phyloP scores from a whole-genome alignment of 2,329 filamentous ascomycete genomes.

The Colletotrichum salicis region DNA sequence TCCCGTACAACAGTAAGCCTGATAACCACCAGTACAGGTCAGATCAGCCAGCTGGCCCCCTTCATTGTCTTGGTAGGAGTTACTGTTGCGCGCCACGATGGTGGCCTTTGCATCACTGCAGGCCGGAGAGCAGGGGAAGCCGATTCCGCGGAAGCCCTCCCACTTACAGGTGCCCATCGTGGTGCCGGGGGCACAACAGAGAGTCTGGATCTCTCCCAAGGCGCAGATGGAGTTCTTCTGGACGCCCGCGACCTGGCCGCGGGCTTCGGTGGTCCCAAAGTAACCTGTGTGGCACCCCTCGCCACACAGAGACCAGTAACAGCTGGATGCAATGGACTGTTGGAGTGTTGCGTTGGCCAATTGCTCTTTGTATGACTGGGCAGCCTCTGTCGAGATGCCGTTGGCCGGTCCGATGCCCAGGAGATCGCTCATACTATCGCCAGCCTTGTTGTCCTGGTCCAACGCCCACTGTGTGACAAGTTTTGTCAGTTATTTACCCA shows the following conservation, averaged over 20 bases:
- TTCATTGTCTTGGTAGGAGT: not conserved
- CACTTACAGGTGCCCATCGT: constrained; percentile 42
- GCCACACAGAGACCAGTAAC: not conserved
- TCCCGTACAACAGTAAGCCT: not conserved
- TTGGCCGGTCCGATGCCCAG: not conserved
- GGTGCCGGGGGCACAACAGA: constrained; percentile 41
- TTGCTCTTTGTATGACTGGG: not conserved
- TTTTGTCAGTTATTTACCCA: too few species aligned
- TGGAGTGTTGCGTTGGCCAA: not conserved
- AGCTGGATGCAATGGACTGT: not conserved
- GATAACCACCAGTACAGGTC: not conserved
- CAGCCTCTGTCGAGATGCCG: not conserved
- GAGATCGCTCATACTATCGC: not conserved
- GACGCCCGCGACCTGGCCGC: not conserved
- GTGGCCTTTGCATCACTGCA: constrained; percentile 44
- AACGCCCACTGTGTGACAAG: not conserved
- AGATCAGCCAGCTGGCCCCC: not conserved
- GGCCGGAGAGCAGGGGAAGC: constrained; percentile 40
- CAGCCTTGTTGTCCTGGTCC: not conserved
- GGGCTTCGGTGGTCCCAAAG: not conserved
- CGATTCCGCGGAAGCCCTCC: constrained; percentile 40
- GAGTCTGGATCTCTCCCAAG: constrained; percentile 11
- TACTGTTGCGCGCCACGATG: constrained; percentile 39
- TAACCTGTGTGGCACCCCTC: not conserved
- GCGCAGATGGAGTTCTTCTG: not conserved